Evolutionary conservation across 495 filamentous ascomycete genomes (phyloP), one percentile per base, ranked within the genome.

Genomic region (Trichoderma orchidacearum): DNA sequence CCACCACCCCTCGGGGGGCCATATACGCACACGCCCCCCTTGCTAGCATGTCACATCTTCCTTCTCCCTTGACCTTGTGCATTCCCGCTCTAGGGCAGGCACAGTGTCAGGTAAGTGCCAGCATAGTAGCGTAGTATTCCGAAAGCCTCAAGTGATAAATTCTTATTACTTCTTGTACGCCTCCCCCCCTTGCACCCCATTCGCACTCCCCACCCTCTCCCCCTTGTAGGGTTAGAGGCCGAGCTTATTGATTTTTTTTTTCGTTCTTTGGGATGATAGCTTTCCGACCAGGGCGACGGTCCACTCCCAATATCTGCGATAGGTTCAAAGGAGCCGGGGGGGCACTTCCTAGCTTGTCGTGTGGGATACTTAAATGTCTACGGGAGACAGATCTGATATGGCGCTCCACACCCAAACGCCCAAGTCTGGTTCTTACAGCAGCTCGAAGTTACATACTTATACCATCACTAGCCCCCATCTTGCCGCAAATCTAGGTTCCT

Each of bases 361-460:
- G 41, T 48, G 41, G 41, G 41, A 48, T 48, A 48, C 41, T 48
- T 48, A 48, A n/a, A 48, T 48, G 41, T 48, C 41, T 23, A 48
- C 41, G 41, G 41, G 27, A 48, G 41, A 48, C 41, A 48, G 41
- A 48, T 48, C 41, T 48, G 41, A 48, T 48, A 48, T 48, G 41
- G 18, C 41, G 41, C 41, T 48, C 41, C 41, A 48, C 41, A 48
- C 41, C 41, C 41, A 48, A 48, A 48, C 41, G 11, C 11, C 34
- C n/a, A 3, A 8, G 7, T 48, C 41, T 8, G 8, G 41, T 48
- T 23, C 21, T 8, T 11, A 23, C 27, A 23, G 41, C 41, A 23
- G 41, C 41, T 48, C 41, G 27, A 48, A 13, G 3, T 13, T 15
- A 7, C 27, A 48, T 23, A 25, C 21, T 18, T 48, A 48, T 48